Evolutionary conservation across 1,284 basidiomycete species (phyloP), one percentile per base, ranked within the genome.

Genomic region (Bothia castanella): DNA sequence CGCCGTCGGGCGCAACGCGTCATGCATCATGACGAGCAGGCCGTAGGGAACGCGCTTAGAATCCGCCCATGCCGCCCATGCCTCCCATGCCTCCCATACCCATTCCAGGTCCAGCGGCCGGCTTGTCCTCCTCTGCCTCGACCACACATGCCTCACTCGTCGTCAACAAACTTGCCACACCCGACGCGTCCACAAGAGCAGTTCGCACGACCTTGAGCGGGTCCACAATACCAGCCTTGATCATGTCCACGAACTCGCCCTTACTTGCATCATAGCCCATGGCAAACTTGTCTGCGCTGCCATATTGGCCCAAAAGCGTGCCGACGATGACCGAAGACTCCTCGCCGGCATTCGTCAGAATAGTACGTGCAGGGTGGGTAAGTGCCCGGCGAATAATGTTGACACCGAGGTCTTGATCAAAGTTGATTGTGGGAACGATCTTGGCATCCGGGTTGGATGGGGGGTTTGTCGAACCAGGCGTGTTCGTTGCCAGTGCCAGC

Each of bases 351-450:
- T 99, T 98, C 69, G 82, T 82, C 57, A 96, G 82, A 69, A 99
- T 99, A 16, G 89, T 92, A 52, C 93, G 88, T 17, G 89, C 80
- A 11, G 92, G 92, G 57, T 87, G 80, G 35, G 85, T 85, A 51
- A 99, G 75, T 21, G 95, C 95, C 21, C 89, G 84, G 49, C 87
- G 84, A 72, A 98, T 92, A 72, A 98, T 97, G 53, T 85, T 83
- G 36, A 99, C 91, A 67, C 96, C 96, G 49, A 98, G 88, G 68
- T 94, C 88, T 69, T 98, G 95, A 77, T 99, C 96, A 69, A 98
- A 98, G 90, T 98, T 98, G 70, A 77, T 76, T 5, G 91, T 90
- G 38, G 81, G 71, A 61, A 97, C 83, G 31, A 82, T 73, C 57
- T 76, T 78, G 42, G 79, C 76, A 66, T 89, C 83, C 1, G 80